These are phyloP conservation scores for Hansenula sp. DNA, from an alignment of 1,139 yeast species.

Conservation along the genomic window DNA sequence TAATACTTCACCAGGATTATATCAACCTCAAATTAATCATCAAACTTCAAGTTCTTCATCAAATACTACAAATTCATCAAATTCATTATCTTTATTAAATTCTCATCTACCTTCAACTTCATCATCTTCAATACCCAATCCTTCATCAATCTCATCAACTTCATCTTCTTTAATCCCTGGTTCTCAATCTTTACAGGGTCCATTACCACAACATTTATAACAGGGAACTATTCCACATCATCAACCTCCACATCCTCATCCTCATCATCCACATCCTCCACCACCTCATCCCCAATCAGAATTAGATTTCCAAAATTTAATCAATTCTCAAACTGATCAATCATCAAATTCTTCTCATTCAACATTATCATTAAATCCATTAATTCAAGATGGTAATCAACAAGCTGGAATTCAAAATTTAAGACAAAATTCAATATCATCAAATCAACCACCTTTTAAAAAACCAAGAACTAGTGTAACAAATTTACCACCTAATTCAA, in stretches of 20 bases:
- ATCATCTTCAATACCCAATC: background rate
- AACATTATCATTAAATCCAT: background rate
- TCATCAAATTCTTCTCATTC: slow-evolving; percentile 1
- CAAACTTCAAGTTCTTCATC: background rate
- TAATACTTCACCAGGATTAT: background rate
- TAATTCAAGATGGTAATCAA: background rate
- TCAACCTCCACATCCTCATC: slow-evolving; percentile 1
- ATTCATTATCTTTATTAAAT: background rate
- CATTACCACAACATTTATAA: no score
- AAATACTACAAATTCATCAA: background rate
- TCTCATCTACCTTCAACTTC: background rate
- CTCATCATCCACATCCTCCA: slow-evolving; percentile 6
- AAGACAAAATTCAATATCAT: no score
- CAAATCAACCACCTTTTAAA: background rate
- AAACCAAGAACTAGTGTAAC: background rate
- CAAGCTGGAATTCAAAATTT: no score
- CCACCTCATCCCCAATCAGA: slow-evolving; percentile 2
- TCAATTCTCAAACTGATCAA: background rate
- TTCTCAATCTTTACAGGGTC: no score
- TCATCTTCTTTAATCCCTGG: slow-evolving; percentile 5
- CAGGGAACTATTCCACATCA: no score
- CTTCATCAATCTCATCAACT: slow-evolving; percentile 1
- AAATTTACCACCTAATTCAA: background rate
- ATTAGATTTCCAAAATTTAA: background rate
- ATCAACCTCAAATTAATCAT: background rate